Base-by-base conservation (phyloP, 176 grass and related monocot species). In the Triticum dicoccoides region DNA sequence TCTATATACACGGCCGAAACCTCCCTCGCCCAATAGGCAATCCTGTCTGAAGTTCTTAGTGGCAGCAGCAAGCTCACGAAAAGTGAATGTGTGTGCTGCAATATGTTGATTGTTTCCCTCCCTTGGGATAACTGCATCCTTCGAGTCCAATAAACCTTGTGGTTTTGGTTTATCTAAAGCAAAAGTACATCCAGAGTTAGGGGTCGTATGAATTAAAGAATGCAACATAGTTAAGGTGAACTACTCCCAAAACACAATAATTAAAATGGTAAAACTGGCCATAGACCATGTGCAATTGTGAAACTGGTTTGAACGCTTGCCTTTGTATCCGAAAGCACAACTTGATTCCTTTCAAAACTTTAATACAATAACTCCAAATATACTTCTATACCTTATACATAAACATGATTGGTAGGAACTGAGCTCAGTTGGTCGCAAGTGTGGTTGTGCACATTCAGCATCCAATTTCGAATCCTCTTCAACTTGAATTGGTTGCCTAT, bases 1-100 rank as follows among this genome's bases (percentile, higher is more conserved):
- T 97, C 90, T 94, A 89, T 97, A 97, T 54, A 97, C 95, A 77
- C 79, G 92, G 24, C 95, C 95, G 73, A 94, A 97, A 85, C 92
- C 95, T 61, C 92, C 95, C 82, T 97, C 95, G 32, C 95, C 95
- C 86, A 97, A 88, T 65, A 97, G 87, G 69, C 95, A 92, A 90
- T 97, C 95, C 77, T 89, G 88, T 69, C 82, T 88, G 81, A 97
- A 97, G 81, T 91, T 94, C 81, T 92, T 92, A 47, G 95, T 97
- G 25, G 90, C 92, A 89, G 81, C 84, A 65, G 92, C 92, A 89
- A 97, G 92, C 69, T 97, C 95, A 85, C 90, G 86, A 74, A 97
- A 97, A 80, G 95, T 84, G 84, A 97, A 97, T 80, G 86, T 97
- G 54, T 97, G 95, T 74, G 95, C 92, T 30, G 95, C 92, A 85